A percentile compares a stretch with the other conserved stretches of the same genome.
phyloP scores from a whole-genome alignment of 139 green algal species.

The Yamagishiella unicocca region DNA sequence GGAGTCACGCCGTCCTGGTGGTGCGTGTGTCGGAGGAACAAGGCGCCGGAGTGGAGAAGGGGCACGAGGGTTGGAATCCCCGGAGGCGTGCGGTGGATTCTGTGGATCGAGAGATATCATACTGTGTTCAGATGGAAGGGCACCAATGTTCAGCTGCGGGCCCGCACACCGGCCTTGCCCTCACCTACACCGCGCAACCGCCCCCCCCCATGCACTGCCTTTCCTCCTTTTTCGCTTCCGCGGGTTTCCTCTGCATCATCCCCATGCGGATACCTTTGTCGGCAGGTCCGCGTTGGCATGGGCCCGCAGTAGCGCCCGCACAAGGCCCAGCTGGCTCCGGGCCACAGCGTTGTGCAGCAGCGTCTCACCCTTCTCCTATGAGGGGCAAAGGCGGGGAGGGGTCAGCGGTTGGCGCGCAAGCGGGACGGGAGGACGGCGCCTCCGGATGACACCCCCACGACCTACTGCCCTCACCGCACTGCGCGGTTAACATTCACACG shows the following conservation, averaged over 20 bases:
- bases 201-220: no score
- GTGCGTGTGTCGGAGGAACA: neutral
- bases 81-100: no score
- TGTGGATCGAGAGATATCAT: no score
- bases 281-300: neutral
- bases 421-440: neutral
- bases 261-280: neutral
- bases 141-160: no score
- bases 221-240: neutral
- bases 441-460: no score
- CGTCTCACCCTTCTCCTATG: conserved; percentile 27
- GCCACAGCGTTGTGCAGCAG: conserved; percentile 39
- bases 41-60: no score
- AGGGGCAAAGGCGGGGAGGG: neutral
- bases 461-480: no score
- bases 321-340: conserved; percentile 12
- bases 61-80: no score
- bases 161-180: no score
- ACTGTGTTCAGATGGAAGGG: no score
- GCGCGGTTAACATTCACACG: no score
- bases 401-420: neutral
- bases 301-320: conserved; percentile 21
- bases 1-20: conserved; percentile 12
- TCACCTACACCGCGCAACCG: neutral
- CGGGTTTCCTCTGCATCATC: no score